These are phyloP conservation scores for Aulographum hederae DNA, from an alignment of 2,329 filamentous ascomycete species.

Conservation along the genomic window DNA sequence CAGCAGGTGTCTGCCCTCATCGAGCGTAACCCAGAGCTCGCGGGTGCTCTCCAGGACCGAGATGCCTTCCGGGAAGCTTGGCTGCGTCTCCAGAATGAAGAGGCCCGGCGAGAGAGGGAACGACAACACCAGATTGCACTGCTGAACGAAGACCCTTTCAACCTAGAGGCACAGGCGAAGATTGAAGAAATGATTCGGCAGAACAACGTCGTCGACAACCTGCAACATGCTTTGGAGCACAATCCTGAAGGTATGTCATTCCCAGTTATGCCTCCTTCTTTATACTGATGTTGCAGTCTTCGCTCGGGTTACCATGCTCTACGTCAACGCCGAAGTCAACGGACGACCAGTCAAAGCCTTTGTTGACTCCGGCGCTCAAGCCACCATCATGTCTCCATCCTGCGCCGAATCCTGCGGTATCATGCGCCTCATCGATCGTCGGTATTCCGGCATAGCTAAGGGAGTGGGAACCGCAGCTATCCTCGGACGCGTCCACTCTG, in stretches of 20 bases:
- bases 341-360: slow-evolving; percentile 83
- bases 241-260: slow-evolving; percentile 69
- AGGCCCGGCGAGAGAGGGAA: slow-evolving; percentile 54
- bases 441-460: slow-evolving; percentile 79
- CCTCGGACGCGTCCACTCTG: slow-evolving; percentile 84
- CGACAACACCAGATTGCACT: slow-evolving; percentile 68
- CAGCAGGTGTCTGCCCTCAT: slow-evolving; percentile 51
- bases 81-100: slow-evolving; percentile 46
- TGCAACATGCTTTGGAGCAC: slow-evolving; percentile 92
- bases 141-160: slow-evolving; percentile 87
- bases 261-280: background rate
- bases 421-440: slow-evolving; percentile 84
- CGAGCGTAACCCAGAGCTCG: slow-evolving; percentile 58
- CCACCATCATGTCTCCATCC: slow-evolving; percentile 93
- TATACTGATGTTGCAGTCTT: slow-evolving; percentile 44
- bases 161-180: slow-evolving; percentile 72
- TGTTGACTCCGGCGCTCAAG: slow-evolving; percentile 92
- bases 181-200: slow-evolving; percentile 97
- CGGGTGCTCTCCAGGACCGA: slow-evolving; percentile 56
- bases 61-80: slow-evolving; percentile 59
- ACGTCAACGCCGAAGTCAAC: slow-evolving; percentile 91
- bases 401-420: slow-evolving; percentile 88
- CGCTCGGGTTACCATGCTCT: slow-evolving; percentile 86
- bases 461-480: slow-evolving; percentile 92
- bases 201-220: slow-evolving; percentile 82